Base-by-base conservation (phyloP, 1,139 yeast genomes). In the Pichia sp. region DNA sequence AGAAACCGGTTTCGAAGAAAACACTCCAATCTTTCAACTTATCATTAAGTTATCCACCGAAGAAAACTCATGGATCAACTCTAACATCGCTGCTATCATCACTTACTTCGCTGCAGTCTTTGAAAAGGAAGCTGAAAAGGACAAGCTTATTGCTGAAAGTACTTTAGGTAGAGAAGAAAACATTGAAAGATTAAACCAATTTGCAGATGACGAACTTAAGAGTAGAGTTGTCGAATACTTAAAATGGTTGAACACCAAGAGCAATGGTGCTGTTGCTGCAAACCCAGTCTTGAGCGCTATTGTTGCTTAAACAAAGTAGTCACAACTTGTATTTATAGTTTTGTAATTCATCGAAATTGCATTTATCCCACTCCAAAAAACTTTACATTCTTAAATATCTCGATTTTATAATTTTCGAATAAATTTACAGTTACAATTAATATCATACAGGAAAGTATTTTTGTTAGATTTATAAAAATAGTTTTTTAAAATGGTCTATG, bases 1-100 rank as follows among this genome's bases (percentile, higher is more conserved):
- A 64, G 79, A 83, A 63, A 82, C 91, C 47, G 98, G 93, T 10
- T 85, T 78, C 58, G 98, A 91, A 71, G 99, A 93, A 69, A 90
- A 93, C 69, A 80, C 83, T 32, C 97, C 99, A 51, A 84, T 93
- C 55, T 87, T 90, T 68, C 83, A 85, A 62, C 75, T 91, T 58
- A 77, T 93, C 53, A 71, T 85, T 62, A 77, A 79, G 60, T 76
- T 91, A 57, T 46, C 54, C 20, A 49, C 52, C 15, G 67, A 75
- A 49, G 78, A 81, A 58, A 78, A 84, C 63, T 73, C 76, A 42
- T 66, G 76, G 40, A 79, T 89, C 42, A 67, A 77, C 41, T 67
- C 68, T 36, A 78, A 79, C 58, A 81, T 91, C 42, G 83, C 81
- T 56, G 75, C 77, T 60, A 71, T 90, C 46, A 78, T 87, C 45